These are phyloP conservation scores for Colletotrichum melonis DNA, from an alignment of 2,329 filamentous ascomycete species.

Conservation along the genomic window DNA sequence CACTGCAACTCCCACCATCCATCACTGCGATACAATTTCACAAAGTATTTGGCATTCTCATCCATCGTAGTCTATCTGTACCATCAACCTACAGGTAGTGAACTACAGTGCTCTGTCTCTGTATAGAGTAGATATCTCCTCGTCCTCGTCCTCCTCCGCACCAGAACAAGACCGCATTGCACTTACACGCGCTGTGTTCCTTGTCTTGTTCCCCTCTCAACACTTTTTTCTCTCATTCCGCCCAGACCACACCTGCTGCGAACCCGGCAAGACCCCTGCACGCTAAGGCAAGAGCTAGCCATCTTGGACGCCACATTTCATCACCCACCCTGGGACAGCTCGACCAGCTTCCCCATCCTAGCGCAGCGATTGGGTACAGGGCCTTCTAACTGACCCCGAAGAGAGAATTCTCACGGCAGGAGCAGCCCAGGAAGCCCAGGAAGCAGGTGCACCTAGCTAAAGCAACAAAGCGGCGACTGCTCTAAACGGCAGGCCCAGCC, in stretches of 20 bases:
- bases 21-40: neutral
- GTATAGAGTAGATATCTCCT: neutral
- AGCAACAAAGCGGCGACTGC: conserved; percentile 24
- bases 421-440: neutral
- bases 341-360: conserved; percentile 33
- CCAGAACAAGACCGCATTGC: neutral
- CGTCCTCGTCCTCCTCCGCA: neutral
- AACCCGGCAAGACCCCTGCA: conserved; percentile 30
- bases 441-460: neutral
- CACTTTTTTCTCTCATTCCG: conserved; percentile 27
- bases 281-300: conserved; percentile 31
- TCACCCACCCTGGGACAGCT: conserved; percentile 30
- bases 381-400: conserved; percentile 6
- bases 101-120: neutral
- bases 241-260: conserved; percentile 18
- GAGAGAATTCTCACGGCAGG: conserved; percentile 8
- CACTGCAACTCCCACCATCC: neutral
- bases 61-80: neutral
- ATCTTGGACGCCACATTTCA: conserved; percentile 32
- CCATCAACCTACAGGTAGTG: neutral
- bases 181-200: conserved; percentile 33
- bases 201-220: conserved; percentile 26
- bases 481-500: conserved; percentile 27
- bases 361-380: conserved; percentile 26
- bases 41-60: neutral